Evolutionary conservation across 1,139 yeast species (phyloP).

Genomic region (Geotrichum phurueaensis): DNA sequence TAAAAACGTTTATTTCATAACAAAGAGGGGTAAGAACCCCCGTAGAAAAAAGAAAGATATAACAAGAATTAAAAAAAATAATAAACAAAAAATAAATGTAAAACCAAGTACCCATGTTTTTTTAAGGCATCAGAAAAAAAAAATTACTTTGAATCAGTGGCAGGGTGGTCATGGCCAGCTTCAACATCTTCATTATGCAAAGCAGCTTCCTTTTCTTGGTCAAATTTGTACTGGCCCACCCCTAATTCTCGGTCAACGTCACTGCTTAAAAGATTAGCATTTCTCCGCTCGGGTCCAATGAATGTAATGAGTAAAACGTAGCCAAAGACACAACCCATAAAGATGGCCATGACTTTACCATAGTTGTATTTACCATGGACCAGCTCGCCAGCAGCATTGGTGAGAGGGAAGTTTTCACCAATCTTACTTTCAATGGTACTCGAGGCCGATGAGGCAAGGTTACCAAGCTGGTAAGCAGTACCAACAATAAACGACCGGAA

Average conservation of each 20-base stretch:
- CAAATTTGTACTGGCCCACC: conserved; percentile 5
- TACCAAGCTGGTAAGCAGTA: conserved; percentile 75
- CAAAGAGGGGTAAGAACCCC: no score
- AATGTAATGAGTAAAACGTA: conserved; percentile 53
- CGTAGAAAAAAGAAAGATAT: no score
- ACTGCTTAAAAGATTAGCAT: conserved; percentile 28
- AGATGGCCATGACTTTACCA: conserved; percentile 72
- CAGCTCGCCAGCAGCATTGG: conserved; percentile 28
- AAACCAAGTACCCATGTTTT: no score
- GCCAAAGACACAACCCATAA: conserved; percentile 71
- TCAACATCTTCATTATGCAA: conserved; percentile 8
- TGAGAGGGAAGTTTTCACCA: conserved; percentile 59
- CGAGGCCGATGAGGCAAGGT: conserved; percentile 74
- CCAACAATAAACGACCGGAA: conserved; percentile 71
- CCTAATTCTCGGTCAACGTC: conserved; percentile 5
- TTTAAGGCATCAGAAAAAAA: not conserved
- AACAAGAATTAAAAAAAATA: no score
- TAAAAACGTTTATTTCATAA: no score
- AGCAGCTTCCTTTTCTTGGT: conserved; percentile 9
- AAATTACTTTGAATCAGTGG: not conserved
- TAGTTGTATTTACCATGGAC: conserved; percentile 41
- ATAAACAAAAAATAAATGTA: no score
- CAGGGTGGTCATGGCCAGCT: not conserved
- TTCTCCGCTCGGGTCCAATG: conserved; percentile 69
- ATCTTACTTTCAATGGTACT: conserved; percentile 75